Evolutionary conservation across 257 asterid genomes (phyloP), one percentile per base, ranked within the genome.

Genomic region (Knoxia roxburghii): DNA sequence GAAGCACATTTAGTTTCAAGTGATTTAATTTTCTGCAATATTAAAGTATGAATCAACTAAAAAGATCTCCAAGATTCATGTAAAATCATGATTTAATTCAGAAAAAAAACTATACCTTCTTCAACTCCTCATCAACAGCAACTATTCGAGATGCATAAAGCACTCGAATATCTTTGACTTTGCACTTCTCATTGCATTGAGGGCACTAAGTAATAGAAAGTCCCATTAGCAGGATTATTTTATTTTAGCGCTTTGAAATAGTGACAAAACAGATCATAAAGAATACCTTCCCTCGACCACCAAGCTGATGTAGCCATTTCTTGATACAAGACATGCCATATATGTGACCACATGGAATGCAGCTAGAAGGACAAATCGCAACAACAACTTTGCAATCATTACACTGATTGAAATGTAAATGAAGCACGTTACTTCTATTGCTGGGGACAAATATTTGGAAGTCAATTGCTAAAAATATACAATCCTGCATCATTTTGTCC

Each of bases 311-410:
- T 83, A 93, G 65, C 97, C 99, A 93, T 79, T 77, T 93, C 79
- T 84, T 86, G 77, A 93, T 86, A 78, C 99, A 93, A 61, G 89
- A 85, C 58, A 76, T 53, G 23, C 99, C 99, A 60, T 79, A 93
- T 62, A 93, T 58, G 63, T 93, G 99, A 35, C 99, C 99, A 68
- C 99, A 93, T 1, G 97, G 99, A 83, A 93, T 85, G 75, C 96
- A 93, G 71, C 99, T 93, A 77, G 49, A 72, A 23, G 49, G 56
- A 43, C 35, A 70, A 63, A 64, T 51, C 26, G 65, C 54, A 68
- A 54, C 35, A 33, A 20, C 27, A 64, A 8, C 24, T n/a, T 32
- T 13, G 51, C 32, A 13, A 12, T 46, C 2, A 56, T 45, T 70
- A 21, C 45, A 61, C 55, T 27, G 24, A 37, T 45, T 53, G 27